A percentile compares a stretch with the other conserved stretches of the same genome.
Evolutionary conservation across 2,329 filamentous ascomycete species (phyloP).

Genomic region (Pyrenochaeta sp.): DNA sequence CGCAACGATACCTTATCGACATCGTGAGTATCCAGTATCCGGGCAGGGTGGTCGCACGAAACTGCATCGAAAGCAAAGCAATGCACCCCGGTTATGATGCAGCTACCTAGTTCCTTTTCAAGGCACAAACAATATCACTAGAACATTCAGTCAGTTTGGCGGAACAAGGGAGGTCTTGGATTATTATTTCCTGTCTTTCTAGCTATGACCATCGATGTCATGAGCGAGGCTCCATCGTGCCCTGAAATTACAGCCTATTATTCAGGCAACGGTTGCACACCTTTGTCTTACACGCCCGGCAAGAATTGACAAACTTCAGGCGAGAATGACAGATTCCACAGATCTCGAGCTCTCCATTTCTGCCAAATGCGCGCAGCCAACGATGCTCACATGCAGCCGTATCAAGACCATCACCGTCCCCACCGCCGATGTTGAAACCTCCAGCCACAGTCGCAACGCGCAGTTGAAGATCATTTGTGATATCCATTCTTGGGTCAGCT

Average conservation of each 20-base stretch:
- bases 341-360: not conserved
- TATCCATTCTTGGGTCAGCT: slow-evolving; percentile 14
- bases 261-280: slow-evolving; percentile 1
- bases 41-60: no score
- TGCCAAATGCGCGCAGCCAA: not conserved
- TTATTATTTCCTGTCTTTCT: no score
- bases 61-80: no score
- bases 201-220: not conserved
- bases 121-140: no score
- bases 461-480: slow-evolving; percentile 15
- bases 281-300: not conserved
- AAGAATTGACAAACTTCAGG: slow-evolving; percentile 1
- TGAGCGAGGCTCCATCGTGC: not conserved
- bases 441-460: slow-evolving; percentile 19
- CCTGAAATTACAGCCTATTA: slow-evolving; percentile 1
- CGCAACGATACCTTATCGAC: no score
- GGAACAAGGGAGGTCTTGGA: no score
- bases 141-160: no score
- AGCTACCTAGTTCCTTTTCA: no score
- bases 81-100: no score
- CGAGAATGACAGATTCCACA: not conserved
- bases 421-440: slow-evolving; percentile 14
- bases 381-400: not conserved
- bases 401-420: slow-evolving; percentile 4
- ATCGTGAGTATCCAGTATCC: no score